Evolutionary conservation across 140 eudicot genomes (phyloP), one percentile per base, ranked within the genome.

Genomic region (Bidens hawaiensis): DNA sequence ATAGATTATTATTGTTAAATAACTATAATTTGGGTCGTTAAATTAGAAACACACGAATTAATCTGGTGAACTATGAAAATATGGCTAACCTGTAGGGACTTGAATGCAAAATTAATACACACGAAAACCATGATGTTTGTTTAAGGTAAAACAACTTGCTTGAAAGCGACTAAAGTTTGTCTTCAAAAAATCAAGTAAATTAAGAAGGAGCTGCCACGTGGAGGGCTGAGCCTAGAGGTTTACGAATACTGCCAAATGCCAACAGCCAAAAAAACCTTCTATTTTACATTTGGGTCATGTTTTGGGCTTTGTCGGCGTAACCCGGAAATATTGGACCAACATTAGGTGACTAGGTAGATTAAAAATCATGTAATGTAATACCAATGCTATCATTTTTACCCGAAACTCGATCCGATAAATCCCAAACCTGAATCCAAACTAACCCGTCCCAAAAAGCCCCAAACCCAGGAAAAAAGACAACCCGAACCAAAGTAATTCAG

Each of bases 201-300:
- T 19, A 51, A 48, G 74, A 74, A 74, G 22, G 25, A n/a, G 57
- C 33, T 59, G 69, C 74, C 79, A 74, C 69, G 36, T 74, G 79
- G 79, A 74, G 74, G n/a, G 54, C 49, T 2, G 58, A 60, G 31
- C 48, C 33, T 21, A 17, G 11, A 24, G 16, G 23, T 13, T 11
- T 34, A 48, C 9, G 6, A 3, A 65, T 16, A 31, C 74, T 16
- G 73, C 78, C 74, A 72, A 64, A 67, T 66, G 69, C 58, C 42
- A 74, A 66, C 48, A 66, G 69, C 43, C 74, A 74, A 74, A 73
- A n/a, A 11, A 9, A n/a, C n/a, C 40, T 9, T 26, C 3, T 0
- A 17, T 47, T 17, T 47, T 3, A 18, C 14, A 7, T n/a, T 53
- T 55, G 42, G 61, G 62, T 38, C 58, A 18, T 28, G 48, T 33